These are phyloP conservation scores for Cruciata laevipes DNA, from an alignment of 257 asterid species.

Conservation along the genomic window DNA sequence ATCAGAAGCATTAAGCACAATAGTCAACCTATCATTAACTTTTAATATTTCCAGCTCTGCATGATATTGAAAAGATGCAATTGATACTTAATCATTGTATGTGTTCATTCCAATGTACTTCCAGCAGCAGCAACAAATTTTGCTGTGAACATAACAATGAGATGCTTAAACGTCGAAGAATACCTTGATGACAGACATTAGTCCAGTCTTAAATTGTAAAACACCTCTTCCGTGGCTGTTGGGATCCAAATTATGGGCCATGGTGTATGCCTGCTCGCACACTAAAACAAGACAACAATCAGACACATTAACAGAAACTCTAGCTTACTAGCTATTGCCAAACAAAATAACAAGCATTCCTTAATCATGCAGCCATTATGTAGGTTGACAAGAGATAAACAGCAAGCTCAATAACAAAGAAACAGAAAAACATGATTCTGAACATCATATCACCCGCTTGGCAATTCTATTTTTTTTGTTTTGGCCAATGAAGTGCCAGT, in stretches of 20 bases:
- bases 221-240: constrained; percentile 95
- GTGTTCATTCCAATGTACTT: background rate
- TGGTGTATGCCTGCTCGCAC: constrained; percentile 95
- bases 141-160: constrained; percentile 1
- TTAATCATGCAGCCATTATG: background rate
- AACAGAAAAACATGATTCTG: background rate
- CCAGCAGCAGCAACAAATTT: constrained; percentile 2
- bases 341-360: background rate
- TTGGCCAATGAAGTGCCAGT: background rate
- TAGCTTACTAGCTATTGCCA: background rate
- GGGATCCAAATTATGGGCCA: constrained; percentile 97
- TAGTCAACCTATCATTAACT: background rate
- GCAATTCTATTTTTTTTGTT: background rate
- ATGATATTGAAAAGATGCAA: background rate
- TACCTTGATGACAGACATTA: constrained; percentile 98
- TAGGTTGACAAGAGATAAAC: background rate
- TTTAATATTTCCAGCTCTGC: background rate
- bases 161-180: constrained; percentile 12
- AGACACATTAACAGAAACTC: constrained; percentile 3
- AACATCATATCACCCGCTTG: background rate
- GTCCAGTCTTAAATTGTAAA: constrained; percentile 95
- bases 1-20: background rate
- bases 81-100: background rate
- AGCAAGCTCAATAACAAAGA: background rate
- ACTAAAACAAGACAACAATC: constrained; percentile 37